A percentile compares a stretch with the other conserved stretches of the same genome.
phyloP scores from a whole-genome alignment of 352 stramenopile genomes.

The Aphanomyces invadans region DNA sequence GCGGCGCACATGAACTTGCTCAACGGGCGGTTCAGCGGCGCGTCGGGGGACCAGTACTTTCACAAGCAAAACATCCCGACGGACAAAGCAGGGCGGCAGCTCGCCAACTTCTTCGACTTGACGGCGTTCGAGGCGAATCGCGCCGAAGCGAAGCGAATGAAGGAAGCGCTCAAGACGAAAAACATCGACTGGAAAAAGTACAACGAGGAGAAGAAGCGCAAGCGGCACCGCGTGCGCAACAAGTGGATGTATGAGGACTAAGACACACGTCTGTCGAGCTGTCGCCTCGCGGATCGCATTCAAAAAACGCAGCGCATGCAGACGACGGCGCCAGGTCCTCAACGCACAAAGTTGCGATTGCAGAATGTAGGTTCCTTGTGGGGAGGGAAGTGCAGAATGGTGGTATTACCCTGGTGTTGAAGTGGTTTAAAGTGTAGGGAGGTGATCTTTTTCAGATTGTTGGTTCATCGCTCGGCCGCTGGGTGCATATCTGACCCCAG shows the following conservation, averaged over 20 bases:
- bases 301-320: too few species aligned
- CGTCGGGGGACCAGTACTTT: constrained; percentile 61
- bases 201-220: constrained; percentile 74
- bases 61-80: constrained; percentile 42
- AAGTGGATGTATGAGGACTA: constrained; percentile 81
- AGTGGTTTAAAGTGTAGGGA: too few species aligned
- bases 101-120: constrained; percentile 85
- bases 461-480: too few species aligned
- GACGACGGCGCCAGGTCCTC: too few species aligned
- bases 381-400: too few species aligned
- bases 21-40: constrained; percentile 41
- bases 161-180: constrained; percentile 76
- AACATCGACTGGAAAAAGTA: constrained; percentile 86
- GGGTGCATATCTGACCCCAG: too few species aligned
- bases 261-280: too few species aligned
- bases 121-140: constrained; percentile 72
- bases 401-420: too few species aligned
- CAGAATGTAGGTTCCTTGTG: too few species aligned
- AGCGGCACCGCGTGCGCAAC: constrained; percentile 78
- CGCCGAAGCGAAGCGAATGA: constrained; percentile 58
- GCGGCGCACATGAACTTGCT: constrained; percentile 61
- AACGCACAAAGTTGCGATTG: too few species aligned
- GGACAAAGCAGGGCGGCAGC: constrained; percentile 70
- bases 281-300: too few species aligned
- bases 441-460: too few species aligned